Evolutionary conservation across 768 basidiomycete species (phyloP), one percentile per base, ranked within the genome.

Genomic region (Boletus sensibilis): DNA sequence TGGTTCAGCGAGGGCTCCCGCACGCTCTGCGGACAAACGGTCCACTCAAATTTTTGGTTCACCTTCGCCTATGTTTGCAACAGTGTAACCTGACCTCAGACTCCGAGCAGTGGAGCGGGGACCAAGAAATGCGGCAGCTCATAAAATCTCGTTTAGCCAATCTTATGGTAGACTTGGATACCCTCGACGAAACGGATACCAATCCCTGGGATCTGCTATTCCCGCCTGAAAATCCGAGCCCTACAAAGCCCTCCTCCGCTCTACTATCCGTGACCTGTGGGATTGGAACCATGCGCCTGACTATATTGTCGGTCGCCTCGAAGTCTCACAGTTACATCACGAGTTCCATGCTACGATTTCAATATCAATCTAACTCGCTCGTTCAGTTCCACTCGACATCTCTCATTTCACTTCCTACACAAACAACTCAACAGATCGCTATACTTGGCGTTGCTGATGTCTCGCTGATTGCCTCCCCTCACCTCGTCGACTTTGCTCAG

Each of bases 1-100:
- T 95, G 34, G 83, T 94, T 25, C 91, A 91, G 66, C 82, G 78
- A 43, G 92, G 92, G 5, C 70, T 78, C 10, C 87, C 90, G 9
- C 81, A 87, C 44, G 67, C 77, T 35, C 68, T 92, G 47, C 88
- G 94, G 25, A 81, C 80, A 25, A 86, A 90, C 58, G 72, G 81
- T 0, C 78, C 80, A 1, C 94, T 93, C 78, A 86, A 84, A 62
- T 82, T 95, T 50, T 73, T 95, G 21, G 85, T 89, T 57, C 87
- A 92, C 64, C 78, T 96, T 27, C 86, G 94, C 23, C 46, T 59
- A 35, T 63, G 63, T 51, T 48, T 41, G 81, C 83, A 60, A 82
- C 81, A 66, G 67, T 89, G 14, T 79, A 82, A 70, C 72, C 52
- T 41, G 14, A 47, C 38, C 33, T 52, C 57, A 8, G 50, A 47